Evolutionary conservation across 352 stramenopile species (phyloP).

Genomic region (Phytophthora hibernalis): DNA sequence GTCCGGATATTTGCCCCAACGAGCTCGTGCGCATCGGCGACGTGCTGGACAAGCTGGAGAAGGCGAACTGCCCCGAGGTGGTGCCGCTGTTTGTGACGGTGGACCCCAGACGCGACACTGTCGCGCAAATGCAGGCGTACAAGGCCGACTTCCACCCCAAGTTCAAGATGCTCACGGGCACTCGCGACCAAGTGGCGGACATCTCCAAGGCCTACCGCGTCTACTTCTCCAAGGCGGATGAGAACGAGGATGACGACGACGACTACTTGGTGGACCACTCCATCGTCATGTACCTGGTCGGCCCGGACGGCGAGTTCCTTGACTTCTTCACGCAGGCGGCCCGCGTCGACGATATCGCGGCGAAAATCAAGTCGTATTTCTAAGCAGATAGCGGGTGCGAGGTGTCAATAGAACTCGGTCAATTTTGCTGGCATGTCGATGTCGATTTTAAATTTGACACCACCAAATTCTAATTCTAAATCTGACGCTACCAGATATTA

Average conservation of each 20-base stretch:
- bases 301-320: conserved; percentile 96
- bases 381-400: conserved; percentile 16
- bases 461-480: too few relatives aligned
- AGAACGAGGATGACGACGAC: conserved; percentile 95
- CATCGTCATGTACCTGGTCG: conserved; percentile 99
- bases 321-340: conserved; percentile 99
- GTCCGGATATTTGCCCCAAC: conserved; percentile 99
- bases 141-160: conserved; percentile 91
- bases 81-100: conserved; percentile 98
- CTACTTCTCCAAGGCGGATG: conserved; percentile 97
- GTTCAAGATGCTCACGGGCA: conserved; percentile 93
- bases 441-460: too few relatives aligned
- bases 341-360: conserved; percentile 93
- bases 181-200: conserved; percentile 94
- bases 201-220: conserved; percentile 99
- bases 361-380: conserved; percentile 92
- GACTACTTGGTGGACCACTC: conserved; percentile 99
- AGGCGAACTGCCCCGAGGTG: conserved; percentile 68
- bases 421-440: too few relatives aligned
- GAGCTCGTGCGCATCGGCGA: conserved; percentile 98
- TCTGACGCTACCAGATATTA: too few relatives aligned
- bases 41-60: conserved; percentile 92
- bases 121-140: conserved; percentile 97
- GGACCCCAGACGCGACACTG: conserved; percentile 96
- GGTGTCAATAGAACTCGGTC: neutral